A percentile compares a stretch with the other conserved stretches of the same genome.
Conservation (phyloP, 2,329 filamentous ascomycete species). For the Colletotrichum incanum region DNA sequence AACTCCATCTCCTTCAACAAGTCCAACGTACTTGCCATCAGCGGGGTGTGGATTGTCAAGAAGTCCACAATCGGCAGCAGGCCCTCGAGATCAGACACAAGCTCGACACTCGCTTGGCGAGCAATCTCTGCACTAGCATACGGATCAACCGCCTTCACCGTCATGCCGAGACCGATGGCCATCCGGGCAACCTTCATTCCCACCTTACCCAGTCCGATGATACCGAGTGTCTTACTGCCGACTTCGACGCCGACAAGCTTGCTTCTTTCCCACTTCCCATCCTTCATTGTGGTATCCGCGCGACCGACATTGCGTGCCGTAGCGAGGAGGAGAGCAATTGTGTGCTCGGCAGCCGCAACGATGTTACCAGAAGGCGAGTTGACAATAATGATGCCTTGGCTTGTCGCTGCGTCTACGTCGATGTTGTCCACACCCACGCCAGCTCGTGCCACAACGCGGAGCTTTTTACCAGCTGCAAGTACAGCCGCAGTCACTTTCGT, state of each 20-base stretch:
- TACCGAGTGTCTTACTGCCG: constrained; percentile 81
- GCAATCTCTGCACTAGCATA: constrained; percentile 84
- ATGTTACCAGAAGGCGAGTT: constrained; percentile 88
- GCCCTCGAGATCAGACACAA: constrained; percentile 71
- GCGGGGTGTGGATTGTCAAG: constrained; percentile 84
- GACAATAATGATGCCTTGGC: constrained; percentile 83
- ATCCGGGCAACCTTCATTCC: constrained; percentile 86
- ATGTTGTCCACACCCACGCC: constrained; percentile 90
- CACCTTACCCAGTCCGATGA: constrained; percentile 87
- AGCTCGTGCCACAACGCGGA: constrained; percentile 85
- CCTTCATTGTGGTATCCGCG: constrained; percentile 78
- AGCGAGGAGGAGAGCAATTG: constrained; percentile 81
- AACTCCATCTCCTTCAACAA: constrained; percentile 80
- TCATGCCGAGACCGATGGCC: constrained; percentile 84
- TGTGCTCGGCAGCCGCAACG: constrained; percentile 84
- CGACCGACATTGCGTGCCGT: constrained; percentile 82
- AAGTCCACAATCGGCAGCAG: constrained; percentile 81
- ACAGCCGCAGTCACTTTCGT: constrained; percentile 83
- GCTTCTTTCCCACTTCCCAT: constrained; percentile 82
- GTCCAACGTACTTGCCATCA: constrained; percentile 83
- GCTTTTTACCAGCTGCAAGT: constrained; percentile 75
- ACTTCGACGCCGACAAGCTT: constrained; percentile 84
- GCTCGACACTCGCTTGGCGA: constrained; percentile 75
- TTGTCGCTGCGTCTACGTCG: constrained; percentile 80
- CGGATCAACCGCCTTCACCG: constrained; percentile 81